Evolutionary conservation across 164 flowering plant genomes (phyloP).

Genomic region (Annona cherimola): DNA sequence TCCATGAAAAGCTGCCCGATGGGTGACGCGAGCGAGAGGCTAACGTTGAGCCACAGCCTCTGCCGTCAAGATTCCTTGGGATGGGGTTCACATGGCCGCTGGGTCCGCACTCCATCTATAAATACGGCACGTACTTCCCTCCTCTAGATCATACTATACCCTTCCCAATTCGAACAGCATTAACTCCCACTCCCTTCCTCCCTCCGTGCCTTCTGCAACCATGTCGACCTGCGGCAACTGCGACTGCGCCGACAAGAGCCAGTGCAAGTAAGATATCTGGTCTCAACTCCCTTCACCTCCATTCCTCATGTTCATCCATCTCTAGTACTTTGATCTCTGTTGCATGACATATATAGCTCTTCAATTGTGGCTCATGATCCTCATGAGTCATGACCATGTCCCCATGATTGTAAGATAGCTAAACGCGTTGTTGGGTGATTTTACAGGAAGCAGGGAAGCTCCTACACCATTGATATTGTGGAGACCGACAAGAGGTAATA

Average conservation of each 20-base stretch:
- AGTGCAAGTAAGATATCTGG: conserved; percentile 39
- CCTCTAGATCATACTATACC: background rate
- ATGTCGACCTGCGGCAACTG: conserved; percentile 79
- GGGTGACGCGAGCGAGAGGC: conserved; percentile 9
- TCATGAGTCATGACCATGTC: background rate
- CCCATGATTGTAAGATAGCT: background rate
- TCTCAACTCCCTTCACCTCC: background rate
- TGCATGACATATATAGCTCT: background rate
- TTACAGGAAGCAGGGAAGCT: conserved; percentile 71
- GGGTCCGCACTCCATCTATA: conserved; percentile 5
- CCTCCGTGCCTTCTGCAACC: conserved; percentile 11
- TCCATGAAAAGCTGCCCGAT: background rate
- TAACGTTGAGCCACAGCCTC: background rate
- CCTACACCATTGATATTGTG: conserved; percentile 29
- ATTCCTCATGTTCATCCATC: background rate
- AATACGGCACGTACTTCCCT: background rate
- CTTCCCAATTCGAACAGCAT: background rate
- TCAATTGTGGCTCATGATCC: background rate
- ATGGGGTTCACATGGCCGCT: background rate
- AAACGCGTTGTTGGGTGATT: background rate
- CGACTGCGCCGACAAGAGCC: conserved; percentile 75
- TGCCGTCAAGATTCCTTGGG: conserved; percentile 15
- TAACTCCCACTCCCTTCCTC: background rate
- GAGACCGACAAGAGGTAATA: conserved; percentile 52
- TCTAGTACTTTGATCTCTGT: background rate